phyloP scores from a whole-genome alignment of 2,329 filamentous ascomycete genomes.

The Cytospora paraplurivora region DNA sequence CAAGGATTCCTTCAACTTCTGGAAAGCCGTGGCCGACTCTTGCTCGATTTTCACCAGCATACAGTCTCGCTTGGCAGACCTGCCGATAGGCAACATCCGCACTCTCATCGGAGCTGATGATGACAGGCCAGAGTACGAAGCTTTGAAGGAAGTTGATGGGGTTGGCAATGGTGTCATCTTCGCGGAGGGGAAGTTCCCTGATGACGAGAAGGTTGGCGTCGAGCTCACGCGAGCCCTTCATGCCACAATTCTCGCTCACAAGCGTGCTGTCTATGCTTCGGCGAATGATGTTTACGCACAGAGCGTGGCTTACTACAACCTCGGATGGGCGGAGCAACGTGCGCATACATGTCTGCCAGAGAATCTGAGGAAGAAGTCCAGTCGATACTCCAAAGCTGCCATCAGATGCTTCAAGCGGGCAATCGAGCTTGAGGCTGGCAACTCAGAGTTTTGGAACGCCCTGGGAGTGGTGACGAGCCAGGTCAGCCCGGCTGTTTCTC shows the following conservation, averaged over 20 bases:
- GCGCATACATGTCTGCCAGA: conserved; percentile 69
- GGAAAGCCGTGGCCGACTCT: conserved; percentile 90
- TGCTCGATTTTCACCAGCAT: conserved; percentile 82
- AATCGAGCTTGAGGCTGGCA: conserved; percentile 92
- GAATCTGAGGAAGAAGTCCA: conserved; percentile 56
- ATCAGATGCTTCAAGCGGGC: conserved; percentile 92
- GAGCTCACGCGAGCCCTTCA: conserved; percentile 64
- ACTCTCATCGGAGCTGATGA: conserved; percentile 60
- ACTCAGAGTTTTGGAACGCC: conserved; percentile 96
- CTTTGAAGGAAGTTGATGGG: conserved; percentile 71
- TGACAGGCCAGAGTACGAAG: conserved; percentile 56
- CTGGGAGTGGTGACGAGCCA: conserved; percentile 87
- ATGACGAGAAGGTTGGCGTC: conserved; percentile 51
- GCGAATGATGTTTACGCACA: conserved; percentile 80
- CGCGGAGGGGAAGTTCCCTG: conserved; percentile 47
- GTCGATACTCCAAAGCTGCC: conserved; percentile 75
- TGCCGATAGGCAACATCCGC: conserved; percentile 62
- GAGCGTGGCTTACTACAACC: conserved; percentile 94
- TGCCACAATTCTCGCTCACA: conserved; percentile 80
- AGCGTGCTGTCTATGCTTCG: conserved; percentile 76
- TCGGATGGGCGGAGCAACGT: conserved; percentile 90
- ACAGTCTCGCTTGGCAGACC: conserved; percentile 64
- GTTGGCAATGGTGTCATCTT: conserved; percentile 50
- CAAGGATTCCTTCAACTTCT: conserved; percentile 83
- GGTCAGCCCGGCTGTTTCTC: conserved; percentile 82